These are phyloP conservation scores for Exserohilum turcica DNA, from an alignment of 2,329 filamentous ascomycete genomes.

Conservation along the genomic window DNA sequence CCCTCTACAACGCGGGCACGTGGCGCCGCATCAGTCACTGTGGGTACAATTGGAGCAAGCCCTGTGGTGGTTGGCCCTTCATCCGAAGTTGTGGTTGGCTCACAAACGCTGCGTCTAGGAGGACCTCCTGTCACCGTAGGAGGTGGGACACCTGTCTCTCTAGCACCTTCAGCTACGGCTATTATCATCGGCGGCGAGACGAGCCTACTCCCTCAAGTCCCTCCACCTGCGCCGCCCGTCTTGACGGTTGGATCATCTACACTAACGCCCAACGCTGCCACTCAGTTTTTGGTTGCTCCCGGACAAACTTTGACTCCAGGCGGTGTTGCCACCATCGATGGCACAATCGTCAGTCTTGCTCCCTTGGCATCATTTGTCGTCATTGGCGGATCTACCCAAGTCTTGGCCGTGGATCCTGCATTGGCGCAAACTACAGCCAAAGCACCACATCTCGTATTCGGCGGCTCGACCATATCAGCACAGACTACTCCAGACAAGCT, in stretches of 20 bases:
- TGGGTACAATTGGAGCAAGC: constrained; percentile 33
- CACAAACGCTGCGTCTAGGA: constrained; percentile 45
- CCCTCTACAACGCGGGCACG: constrained; percentile 10
- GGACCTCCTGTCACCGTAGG: constrained; percentile 44
- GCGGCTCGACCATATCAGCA: constrained; percentile 36
- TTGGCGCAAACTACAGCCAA: constrained; percentile 6
- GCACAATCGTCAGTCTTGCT: constrained; percentile 50
- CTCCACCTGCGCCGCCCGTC: constrained; percentile 35
- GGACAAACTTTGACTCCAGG: constrained; percentile 48
- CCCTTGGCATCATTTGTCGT: constrained; percentile 49
- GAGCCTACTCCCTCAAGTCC: constrained; percentile 27
- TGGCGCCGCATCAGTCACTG: constrained; percentile 14
- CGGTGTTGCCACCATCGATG: constrained; percentile 46
- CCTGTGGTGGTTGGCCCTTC: constrained; percentile 42
- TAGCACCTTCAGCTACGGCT: constrained; percentile 37
- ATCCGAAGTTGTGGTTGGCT: constrained; percentile 41
- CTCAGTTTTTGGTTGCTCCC: constrained; percentile 51
- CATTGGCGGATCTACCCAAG: constrained; percentile 46
- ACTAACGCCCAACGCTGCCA: constrained; percentile 53
- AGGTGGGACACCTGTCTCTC: constrained; percentile 37
- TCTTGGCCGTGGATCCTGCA: constrained; percentile 26
- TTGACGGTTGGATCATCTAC: constrained; percentile 49
- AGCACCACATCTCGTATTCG: constrained; percentile 30
- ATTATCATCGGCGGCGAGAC: constrained; percentile 37
- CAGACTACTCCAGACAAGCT: constrained; percentile 10